A percentile compares a stretch with the other conserved stretches of the same genome.
Conservation (phyloP, 768 basidiomycete genomes). For the Tylopilus plumbeoviolaceoides region DNA sequence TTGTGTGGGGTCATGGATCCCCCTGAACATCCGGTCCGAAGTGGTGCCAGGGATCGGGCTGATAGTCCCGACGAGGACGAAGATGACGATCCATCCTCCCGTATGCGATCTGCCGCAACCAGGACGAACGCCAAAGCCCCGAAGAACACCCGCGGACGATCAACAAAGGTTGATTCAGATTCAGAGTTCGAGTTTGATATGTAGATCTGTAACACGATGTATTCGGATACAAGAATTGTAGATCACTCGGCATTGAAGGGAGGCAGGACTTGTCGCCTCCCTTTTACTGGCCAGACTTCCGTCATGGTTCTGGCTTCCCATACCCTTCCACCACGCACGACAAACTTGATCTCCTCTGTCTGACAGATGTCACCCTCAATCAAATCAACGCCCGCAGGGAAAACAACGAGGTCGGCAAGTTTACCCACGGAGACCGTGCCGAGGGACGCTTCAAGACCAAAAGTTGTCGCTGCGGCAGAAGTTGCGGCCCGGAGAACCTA, state of each 20-base stretch:
- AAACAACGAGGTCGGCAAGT: conserved; percentile 68
- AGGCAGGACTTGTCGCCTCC: conserved; percentile 51
- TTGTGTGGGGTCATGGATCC: conserved; percentile 62
- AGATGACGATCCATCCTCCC: conserved; percentile 46
- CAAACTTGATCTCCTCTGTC: conserved; percentile 50
- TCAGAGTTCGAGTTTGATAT: conserved; percentile 75
- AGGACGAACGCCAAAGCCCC: conserved; percentile 46
- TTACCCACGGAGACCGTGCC: conserved; percentile 64
- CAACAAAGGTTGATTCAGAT: conserved; percentile 66
- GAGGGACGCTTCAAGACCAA: conserved; percentile 57
- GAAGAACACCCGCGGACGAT: conserved; percentile 53
- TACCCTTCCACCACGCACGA: conserved; percentile 63
- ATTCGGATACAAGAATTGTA: neutral
- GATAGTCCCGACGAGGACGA: conserved; percentile 37
- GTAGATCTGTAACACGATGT: conserved; percentile 30
- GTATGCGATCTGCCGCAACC: conserved; percentile 54
- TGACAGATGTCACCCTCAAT: conserved; percentile 47
- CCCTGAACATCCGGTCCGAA: conserved; percentile 41
- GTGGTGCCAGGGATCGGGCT: conserved; percentile 30
- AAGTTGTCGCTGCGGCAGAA: conserved; percentile 56
- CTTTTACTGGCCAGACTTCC: conserved; percentile 68
- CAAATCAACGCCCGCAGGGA: conserved; percentile 57
- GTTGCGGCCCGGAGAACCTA: conserved; percentile 71
- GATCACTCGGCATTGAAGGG: conserved; percentile 48
- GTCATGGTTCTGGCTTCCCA: conserved; percentile 67